Base-by-base conservation (phyloP, 352 stramenopile species). In the Phytophthora litchii region DNA sequence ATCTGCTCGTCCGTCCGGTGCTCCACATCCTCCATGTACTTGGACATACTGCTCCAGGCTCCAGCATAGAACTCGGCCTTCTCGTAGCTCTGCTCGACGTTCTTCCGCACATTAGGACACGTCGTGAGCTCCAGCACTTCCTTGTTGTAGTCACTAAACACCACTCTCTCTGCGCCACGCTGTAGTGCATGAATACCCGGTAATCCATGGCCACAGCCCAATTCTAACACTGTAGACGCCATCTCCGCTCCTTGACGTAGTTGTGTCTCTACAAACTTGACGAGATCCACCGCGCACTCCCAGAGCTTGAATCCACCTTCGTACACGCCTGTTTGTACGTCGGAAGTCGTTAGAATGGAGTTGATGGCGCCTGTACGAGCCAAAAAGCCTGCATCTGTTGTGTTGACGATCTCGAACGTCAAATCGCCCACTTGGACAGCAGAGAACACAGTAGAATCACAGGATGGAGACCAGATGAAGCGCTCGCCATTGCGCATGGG, bases 111-210 rank as follows among this genome's bases (percentile, higher is more conserved):
- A 46, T 95, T 95, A 11, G 84, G 86, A 32, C 80, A 88, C 48
- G 86, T 94, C 42, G 85, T 89, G 49, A 94, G 80, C 68, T 91
- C 84, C 36, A 95, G 73, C 43, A 95, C 86, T 55, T 95, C 86
- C 54, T 90, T 91, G 60, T 95, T 95, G 66, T 95, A 95, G 67
- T 95, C 86, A 56, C 83, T 91, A 55, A 95, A 95, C 45, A 81
- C 63, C 7, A 94, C 85, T 9, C 78, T 53, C 10, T 76, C n/a
- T 0, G 84, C 86, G 0, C 84, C 86, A 67, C 70, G 61, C 20
- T 84, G 79, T 8, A 95, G 69, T 14, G 84, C 83, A 48, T 90
- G 75, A 40, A 95, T 92, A 19, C 84, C 86, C 0, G 86, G 83
- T 11, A 95, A 61, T 3, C 77, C 86, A 52, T 95, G 86, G 8